Evolutionary conservation across 768 basidiomycete genomes (phyloP).

Genomic region (Mycena leptocephala): DNA sequence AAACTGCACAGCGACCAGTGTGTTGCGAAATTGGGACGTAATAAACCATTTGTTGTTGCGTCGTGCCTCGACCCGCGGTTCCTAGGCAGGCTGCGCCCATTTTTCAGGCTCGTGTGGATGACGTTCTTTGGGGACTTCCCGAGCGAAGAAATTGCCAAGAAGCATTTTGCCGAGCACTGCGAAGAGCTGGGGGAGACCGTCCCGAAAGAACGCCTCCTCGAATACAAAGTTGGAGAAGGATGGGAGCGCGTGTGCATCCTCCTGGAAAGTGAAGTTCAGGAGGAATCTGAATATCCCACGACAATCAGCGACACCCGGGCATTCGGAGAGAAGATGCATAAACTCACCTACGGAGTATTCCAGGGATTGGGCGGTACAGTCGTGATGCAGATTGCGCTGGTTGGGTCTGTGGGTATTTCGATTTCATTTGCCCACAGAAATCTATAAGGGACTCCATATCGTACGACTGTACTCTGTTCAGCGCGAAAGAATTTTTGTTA

Average conservation of each 20-base stretch:
- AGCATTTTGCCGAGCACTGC: constrained; percentile 22
- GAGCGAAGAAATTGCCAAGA: constrained; percentile 29
- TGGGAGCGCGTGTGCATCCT: constrained; percentile 33
- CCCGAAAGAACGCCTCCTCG: constrained; percentile 21
- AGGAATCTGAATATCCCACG: constrained; percentile 2
- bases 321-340: constrained; percentile 30
- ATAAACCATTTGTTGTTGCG: constrained; percentile 32
- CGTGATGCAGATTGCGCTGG: constrained; percentile 34
- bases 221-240: constrained; percentile 30
- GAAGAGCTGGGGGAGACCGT: constrained; percentile 2
- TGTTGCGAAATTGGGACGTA: constrained; percentile 28
- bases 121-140: constrained; percentile 34
- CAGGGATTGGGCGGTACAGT: constrained; percentile 33
- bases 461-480: background rate
- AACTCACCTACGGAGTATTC: constrained; percentile 30
- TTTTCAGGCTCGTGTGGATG: constrained; percentile 30
- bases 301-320: constrained; percentile 20
- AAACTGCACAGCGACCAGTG: background rate
- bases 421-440: constrained; percentile 34
- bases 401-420: constrained; percentile 34
- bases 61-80: constrained; percentile 31
- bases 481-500: background rate
- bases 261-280: constrained; percentile 14
- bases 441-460: constrained; percentile 1
- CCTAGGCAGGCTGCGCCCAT: constrained; percentile 25